Evolutionary conservation across 148 eudicot species (phyloP).

Genomic region (Linanthus parryae): DNA sequence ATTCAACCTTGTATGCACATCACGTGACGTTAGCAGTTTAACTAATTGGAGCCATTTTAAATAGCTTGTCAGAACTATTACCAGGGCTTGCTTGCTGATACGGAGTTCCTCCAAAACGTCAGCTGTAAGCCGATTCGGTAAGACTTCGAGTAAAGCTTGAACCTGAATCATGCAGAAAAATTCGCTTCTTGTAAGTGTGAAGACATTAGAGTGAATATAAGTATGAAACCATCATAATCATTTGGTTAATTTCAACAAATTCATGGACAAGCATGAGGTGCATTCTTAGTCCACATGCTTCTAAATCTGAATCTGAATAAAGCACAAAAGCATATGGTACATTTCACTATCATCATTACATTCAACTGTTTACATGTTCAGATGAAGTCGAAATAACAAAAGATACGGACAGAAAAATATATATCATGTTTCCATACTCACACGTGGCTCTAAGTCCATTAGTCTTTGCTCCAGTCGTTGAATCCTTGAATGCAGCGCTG

Average conservation of each 20-base stretch:
- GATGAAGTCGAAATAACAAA: too few species aligned
- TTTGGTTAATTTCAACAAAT: too few species aligned
- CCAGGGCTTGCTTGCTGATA: constrained; percentile 87
- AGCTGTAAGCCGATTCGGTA: constrained; percentile 79
- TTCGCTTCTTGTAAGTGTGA: neutral
- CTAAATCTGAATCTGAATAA: too few species aligned
- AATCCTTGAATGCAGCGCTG: constrained; percentile 87
- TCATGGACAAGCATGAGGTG: too few species aligned
- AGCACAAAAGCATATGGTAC: too few species aligned
- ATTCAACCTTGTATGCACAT: constrained; percentile 55
- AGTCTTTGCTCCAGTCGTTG: constrained; percentile 74
- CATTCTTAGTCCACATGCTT: too few species aligned
- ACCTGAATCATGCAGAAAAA: constrained; percentile 42
- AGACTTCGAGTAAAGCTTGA: constrained; percentile 76
- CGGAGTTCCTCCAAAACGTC: constrained; percentile 87
- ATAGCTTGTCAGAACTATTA: constrained; percentile 11
- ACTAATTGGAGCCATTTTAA: neutral
- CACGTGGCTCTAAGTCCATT: constrained; percentile 97
- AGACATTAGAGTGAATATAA: neutral
- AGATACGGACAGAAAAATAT: too few species aligned
- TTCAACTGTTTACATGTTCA: too few species aligned
- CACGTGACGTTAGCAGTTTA: neutral
- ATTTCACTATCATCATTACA: too few species aligned
- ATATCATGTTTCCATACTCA: constrained; percentile 77
- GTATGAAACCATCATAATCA: too few species aligned